These are phyloP conservation scores for Meripilus lineatus DNA, from an alignment of 1,284 basidiomycete genomes.

Conservation along the genomic window DNA sequence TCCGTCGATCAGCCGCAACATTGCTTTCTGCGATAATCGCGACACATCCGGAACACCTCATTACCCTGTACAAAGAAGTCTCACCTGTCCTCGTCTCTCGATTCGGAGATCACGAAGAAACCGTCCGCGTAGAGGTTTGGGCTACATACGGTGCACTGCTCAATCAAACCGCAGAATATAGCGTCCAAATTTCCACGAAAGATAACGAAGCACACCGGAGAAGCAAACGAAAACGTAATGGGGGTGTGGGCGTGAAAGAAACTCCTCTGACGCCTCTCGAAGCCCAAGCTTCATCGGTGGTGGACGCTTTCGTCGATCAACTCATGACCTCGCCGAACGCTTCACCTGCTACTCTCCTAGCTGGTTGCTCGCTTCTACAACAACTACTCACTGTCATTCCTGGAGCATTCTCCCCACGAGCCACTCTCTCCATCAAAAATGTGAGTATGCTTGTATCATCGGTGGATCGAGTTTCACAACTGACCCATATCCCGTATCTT, in stretches of 20 bases:
- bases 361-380: conserved; percentile 78
- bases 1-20: conserved; percentile 90
- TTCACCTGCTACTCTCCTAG: conserved; percentile 73
- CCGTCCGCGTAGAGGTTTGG: conserved; percentile 93
- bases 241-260: conserved; percentile 75
- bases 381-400: conserved; percentile 77
- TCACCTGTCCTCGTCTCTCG: conserved; percentile 86
- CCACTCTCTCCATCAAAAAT: conserved; percentile 55
- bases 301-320: conserved; percentile 82
- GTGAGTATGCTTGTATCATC: conserved; percentile 55
- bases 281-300: conserved; percentile 70
- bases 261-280: conserved; percentile 70
- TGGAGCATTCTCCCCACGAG: conserved; percentile 76
- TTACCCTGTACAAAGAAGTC: conserved; percentile 76
- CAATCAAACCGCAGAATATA: conserved; percentile 78
- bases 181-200: conserved; percentile 48
- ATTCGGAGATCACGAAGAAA: conserved; percentile 94
- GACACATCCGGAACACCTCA: conserved; percentile 84
- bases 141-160: conserved; percentile 79
- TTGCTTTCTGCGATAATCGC: conserved; percentile 80
- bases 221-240: conserved; percentile 78
- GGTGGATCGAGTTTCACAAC: conserved; percentile 59
- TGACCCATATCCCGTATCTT: conserved; percentile 86
- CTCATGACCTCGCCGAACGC: conserved; percentile 81
- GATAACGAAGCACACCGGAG: conserved; percentile 47